Evolutionary conservation across 352 stramenopile species (phyloP), one percentile per base, ranked within the genome.

Genomic region (Phytophthora podocarpi): DNA sequence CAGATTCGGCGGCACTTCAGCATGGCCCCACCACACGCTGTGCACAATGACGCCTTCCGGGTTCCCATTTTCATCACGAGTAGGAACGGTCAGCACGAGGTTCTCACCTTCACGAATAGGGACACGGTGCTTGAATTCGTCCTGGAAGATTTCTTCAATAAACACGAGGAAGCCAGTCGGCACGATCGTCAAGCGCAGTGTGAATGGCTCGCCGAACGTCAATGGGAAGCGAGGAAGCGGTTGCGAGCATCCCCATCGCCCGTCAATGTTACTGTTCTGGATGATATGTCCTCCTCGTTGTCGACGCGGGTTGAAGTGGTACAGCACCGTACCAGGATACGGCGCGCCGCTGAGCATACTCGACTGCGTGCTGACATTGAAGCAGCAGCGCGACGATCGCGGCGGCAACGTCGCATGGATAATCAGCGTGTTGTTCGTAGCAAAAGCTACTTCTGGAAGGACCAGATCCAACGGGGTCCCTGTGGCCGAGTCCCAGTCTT

Each of bases 391-490:
- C 9, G 74, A 77, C 15, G 83, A 89, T 18, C 78, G 69, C 21
- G 70, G 47, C 2, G 82, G 82, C 54, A 94, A 74, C 10, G 81
- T 92, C 18, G 78, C 83, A 54, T 94, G 82, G 16, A 94, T 80
- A 50, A 94, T 85, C 26, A 94, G 70, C 70, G 85, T 94, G 68
- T 94, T 94, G 50, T 94, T 94, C 30, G 85, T 91, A 5, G 78
- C 78, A 47, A 94, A 92, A 7, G 82, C 85, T 7, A 90, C 74
- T 64, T 91, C 83, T 0, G 85, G 78, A 1, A 94, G 73, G 41
- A 88, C 78, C 9, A 94, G 55, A 49, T 90, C 78, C 18, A 94
- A 57, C 13, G 83, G 70, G 0, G 76, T 71, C 1, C 69, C 72
- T 0, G 70, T 85, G n/a, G 81, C 46, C 8, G 85, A 91, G 61